Conservation (phyloP, 352 stramenopile species). For the Aphanomyces stellatus region DNA sequence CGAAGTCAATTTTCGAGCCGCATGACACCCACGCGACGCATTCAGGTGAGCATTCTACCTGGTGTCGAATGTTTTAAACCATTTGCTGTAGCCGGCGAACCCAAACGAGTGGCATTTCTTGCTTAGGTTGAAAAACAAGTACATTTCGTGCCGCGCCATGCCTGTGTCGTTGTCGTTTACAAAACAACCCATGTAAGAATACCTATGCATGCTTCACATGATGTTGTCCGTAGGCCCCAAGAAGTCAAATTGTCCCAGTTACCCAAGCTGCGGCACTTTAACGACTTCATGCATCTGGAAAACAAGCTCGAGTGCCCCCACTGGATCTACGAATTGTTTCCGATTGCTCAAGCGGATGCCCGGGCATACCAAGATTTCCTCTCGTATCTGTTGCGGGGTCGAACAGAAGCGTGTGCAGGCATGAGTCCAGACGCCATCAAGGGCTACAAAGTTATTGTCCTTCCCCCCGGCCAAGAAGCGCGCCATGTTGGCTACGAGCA, state of each 20-base stretch:
- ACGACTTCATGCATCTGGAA: constrained; percentile 58
- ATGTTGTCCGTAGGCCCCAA: constrained; percentile 41
- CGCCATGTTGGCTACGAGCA: constrained; percentile 65
- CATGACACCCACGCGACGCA: no score
- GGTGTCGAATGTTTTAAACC: not conserved
- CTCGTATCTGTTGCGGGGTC: constrained; percentile 49
- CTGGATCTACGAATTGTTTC: constrained; percentile 59
- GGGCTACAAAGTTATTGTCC: constrained; percentile 68
- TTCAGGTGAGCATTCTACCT: not conserved
- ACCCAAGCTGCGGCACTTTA: constrained; percentile 46
- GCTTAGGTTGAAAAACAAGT: not conserved
- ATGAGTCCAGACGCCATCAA: constrained; percentile 51
- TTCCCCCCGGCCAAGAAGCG: constrained; percentile 50
- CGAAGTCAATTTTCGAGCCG: no score
- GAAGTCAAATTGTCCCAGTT: constrained; percentile 53
- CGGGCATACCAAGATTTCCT: constrained; percentile 52
- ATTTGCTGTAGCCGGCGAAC: not conserved
- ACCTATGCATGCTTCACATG: no score
- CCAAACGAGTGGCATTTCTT: constrained; percentile 8
- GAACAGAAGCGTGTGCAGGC: constrained; percentile 28
- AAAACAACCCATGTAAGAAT: constrained; percentile 21
- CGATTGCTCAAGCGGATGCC: constrained; percentile 41
- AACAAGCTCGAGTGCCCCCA: constrained; percentile 33
- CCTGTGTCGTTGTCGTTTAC: constrained; percentile 27
- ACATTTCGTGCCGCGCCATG: constrained; percentile 27